Conservation (phyloP, 1,284 basidiomycete genomes). For the Ustilago curta region DNA sequence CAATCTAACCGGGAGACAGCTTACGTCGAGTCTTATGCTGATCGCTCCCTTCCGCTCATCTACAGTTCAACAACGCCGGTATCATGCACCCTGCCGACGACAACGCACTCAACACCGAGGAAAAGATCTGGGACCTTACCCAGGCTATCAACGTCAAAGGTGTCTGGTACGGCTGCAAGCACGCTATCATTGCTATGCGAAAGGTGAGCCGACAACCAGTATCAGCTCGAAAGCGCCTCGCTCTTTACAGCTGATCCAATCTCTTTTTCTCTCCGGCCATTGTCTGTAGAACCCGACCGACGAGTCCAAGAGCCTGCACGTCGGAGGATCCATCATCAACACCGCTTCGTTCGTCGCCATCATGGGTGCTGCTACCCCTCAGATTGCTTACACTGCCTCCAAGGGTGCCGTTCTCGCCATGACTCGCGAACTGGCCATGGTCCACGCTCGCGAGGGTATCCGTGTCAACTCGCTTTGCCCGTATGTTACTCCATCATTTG, state of each 20-base stretch:
- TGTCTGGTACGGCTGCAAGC: constrained; percentile 96
- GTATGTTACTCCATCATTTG: constrained; percentile 12
- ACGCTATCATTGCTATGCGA: constrained; percentile 94
- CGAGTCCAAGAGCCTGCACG: constrained; percentile 80
- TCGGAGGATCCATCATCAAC: constrained; percentile 95
- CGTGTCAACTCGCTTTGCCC: constrained; percentile 95
- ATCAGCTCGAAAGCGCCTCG: neutral
- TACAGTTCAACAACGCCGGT: constrained; percentile 72
- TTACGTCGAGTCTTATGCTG: neutral
- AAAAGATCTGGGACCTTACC: constrained; percentile 81
- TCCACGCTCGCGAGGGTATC: constrained; percentile 95
- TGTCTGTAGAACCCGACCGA: constrained; percentile 77
- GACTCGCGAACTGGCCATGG: constrained; percentile 96
- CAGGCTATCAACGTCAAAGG: constrained; percentile 96
- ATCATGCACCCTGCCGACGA: constrained; percentile 97
- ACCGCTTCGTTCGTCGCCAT: constrained; percentile 94
- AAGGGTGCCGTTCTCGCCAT: constrained; percentile 96
- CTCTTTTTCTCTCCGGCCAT: neutral
- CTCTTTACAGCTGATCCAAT: neutral
- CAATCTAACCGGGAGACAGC: neutral
- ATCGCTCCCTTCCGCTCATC: neutral
- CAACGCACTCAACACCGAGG: constrained; percentile 93
- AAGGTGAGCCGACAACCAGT: constrained; percentile 67
- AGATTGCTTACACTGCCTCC: constrained; percentile 79
- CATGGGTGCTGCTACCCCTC: constrained; percentile 93